phyloP scores from a whole-genome alignment of 2,329 filamentous ascomycete species.

The Albifimbria verrucaria region DNA sequence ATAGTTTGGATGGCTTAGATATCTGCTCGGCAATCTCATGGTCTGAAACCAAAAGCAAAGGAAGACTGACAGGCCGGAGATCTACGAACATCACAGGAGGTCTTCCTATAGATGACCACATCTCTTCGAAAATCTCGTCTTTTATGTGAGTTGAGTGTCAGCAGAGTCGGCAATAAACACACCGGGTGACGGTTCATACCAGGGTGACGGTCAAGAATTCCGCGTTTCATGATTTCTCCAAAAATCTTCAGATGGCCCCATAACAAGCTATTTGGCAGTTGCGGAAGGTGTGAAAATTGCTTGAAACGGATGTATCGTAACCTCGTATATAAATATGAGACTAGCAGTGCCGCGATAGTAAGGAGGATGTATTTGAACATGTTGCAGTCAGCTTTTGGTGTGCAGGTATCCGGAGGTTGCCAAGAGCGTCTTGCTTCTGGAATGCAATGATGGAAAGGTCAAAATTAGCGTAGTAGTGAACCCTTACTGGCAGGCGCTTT shows the following conservation, averaged over 20 bases:
- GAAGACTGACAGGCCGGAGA: slow-evolving; percentile 27
- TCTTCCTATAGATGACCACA: slow-evolving; percentile 24
- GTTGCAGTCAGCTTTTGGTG: no score
- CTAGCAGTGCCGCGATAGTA: background rate
- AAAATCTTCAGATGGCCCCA: background rate
- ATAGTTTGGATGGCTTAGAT: slow-evolving; percentile 25
- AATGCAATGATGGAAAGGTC: no score
- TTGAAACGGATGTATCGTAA: slow-evolving; percentile 4
- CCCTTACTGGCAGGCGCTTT: no score
- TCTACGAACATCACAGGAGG: slow-evolving; percentile 32
- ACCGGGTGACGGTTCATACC: background rate
- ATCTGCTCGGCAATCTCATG: slow-evolving; percentile 35
- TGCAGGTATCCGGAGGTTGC: no score
- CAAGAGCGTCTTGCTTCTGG: no score
- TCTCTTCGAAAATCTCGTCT: slow-evolving; percentile 10
- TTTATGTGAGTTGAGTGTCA: no score
- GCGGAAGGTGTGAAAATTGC: slow-evolving; percentile 5
- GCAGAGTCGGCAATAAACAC: no score
- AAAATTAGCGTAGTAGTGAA: no score
- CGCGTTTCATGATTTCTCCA: background rate
- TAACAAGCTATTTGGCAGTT: slow-evolving; percentile 1
- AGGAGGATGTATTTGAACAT: background rate
- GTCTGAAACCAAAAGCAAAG: slow-evolving; percentile 28
- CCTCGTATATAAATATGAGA: background rate
- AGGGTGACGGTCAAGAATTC: background rate